Conservation (phyloP, 805 yeast species). For the Candida hungchunana region DNA sequence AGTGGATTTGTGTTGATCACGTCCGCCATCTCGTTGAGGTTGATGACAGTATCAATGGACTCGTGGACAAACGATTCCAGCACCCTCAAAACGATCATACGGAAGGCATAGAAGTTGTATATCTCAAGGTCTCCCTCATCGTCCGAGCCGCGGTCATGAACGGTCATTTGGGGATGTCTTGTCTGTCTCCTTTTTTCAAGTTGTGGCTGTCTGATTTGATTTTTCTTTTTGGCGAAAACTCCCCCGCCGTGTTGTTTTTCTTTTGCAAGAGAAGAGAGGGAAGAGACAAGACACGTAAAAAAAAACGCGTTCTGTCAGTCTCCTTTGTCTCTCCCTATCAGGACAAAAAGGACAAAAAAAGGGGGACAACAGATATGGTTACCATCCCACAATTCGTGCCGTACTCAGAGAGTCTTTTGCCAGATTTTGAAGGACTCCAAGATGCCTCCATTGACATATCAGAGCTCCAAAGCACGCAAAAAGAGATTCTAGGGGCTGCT, state of each 20-base stretch:
- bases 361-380: no score
- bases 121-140: slow-evolving; percentile 1
- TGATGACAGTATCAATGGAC: slow-evolving; percentile 22
- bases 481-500: slow-evolving; percentile 14
- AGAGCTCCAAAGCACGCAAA: slow-evolving; percentile 10
- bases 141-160: background rate
- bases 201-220: no score
- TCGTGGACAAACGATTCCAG: slow-evolving; percentile 24
- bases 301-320: no score
- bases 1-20: slow-evolving; percentile 22
- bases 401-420: slow-evolving; percentile 1
- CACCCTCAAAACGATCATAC: slow-evolving; percentile 23
- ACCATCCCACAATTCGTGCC: slow-evolving; percentile 14
- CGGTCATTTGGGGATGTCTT: no score
- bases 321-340: no score
- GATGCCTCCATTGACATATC: slow-evolving; percentile 4
- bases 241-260: no score
- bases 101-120: slow-evolving; percentile 18
- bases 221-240: no score
- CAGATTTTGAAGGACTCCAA: slow-evolving; percentile 7
- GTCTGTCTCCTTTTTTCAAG: no score
- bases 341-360: no score
- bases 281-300: no score
- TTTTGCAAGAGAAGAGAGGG: no score
- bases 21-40: slow-evolving; percentile 20